Conservation (phyloP, 2,329 filamentous ascomycete genomes). For the Fusarium tupiense region DNA sequence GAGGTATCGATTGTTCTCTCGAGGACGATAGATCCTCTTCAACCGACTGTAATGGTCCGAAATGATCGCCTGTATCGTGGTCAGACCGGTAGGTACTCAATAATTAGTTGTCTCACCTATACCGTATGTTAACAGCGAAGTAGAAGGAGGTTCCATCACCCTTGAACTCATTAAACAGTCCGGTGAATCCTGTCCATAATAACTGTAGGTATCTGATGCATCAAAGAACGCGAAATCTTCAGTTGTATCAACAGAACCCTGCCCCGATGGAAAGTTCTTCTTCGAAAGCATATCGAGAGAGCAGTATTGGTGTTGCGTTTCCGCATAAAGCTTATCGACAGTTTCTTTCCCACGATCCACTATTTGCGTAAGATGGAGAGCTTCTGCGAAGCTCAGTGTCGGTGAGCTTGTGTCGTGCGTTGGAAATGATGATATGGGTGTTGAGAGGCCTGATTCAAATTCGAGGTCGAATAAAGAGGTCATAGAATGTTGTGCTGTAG, state of each 20-base stretch:
- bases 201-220: not conserved
- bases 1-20: not conserved
- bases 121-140: fast-evolving
- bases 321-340: fast-evolving
- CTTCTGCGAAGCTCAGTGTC: not conserved
- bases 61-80: fast-evolving
- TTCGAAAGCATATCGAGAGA: not conserved
- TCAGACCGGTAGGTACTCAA: fast-evolving
- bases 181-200: fast-evolving
- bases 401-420: fast-evolving
- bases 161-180: too few relatives aligned
- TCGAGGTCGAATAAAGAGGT: fast-evolving
- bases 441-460: fast-evolving
- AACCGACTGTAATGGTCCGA: fast-evolving
- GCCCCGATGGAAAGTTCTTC: fast-evolving
- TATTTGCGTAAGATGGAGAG: fast-evolving
- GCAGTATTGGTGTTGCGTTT: fast-evolving
- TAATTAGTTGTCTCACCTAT: fast-evolving
- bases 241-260: fast-evolving
- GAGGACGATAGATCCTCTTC: not conserved
- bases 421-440: fast-evolving
- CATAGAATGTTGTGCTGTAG: fast-evolving
- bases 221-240: fast-evolving
- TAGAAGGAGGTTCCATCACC: fast-evolving
- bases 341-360: too few relatives aligned